A percentile compares a stretch with the other conserved stretches of the same genome.
These are phyloP conservation scores for Trametes cingulata DNA, from an alignment of 768 basidiomycete genomes.

Conservation along the genomic window DNA sequence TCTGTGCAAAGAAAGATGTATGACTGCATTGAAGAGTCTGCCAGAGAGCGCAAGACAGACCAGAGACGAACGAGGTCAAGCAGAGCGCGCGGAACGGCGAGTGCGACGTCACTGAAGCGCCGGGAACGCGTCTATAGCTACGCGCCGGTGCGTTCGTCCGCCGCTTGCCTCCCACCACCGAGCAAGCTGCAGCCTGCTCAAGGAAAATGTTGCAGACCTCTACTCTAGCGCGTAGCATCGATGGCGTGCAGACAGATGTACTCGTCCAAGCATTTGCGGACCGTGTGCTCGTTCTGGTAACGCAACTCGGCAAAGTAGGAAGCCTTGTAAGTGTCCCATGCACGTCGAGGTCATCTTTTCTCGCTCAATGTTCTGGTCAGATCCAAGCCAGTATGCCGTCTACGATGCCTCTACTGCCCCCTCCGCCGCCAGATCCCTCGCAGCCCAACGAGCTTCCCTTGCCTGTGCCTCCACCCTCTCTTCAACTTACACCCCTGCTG, in stretches of 20 bases:
- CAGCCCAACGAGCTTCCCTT: slow-evolving; percentile 41
- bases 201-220: slow-evolving; percentile 46
- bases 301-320: slow-evolving; percentile 90
- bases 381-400: slow-evolving; percentile 79
- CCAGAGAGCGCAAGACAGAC: no score
- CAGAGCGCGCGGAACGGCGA: no score
- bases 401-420: slow-evolving; percentile 52
- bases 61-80: no score
- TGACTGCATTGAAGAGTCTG: no score
- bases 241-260: slow-evolving; percentile 68
- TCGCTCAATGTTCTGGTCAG: slow-evolving; percentile 39
- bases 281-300: slow-evolving; percentile 81
- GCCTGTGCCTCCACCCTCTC: slow-evolving; percentile 67
- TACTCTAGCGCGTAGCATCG: slow-evolving; percentile 52
- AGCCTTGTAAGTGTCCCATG: slow-evolving; percentile 55
- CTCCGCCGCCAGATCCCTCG: slow-evolving; percentile 37
- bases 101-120: no score
- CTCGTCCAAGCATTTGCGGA: slow-evolving; percentile 80
- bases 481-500: slow-evolving; percentile 75
- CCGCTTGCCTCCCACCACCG: no score
- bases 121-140: no score
- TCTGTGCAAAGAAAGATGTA: no score
- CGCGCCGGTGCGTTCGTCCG: no score
- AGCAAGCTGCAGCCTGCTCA: no score
- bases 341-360: background rate